phyloP scores from a whole-genome alignment of 176 grass and related monocot genomes.

The Musa troglodytarum region DNA sequence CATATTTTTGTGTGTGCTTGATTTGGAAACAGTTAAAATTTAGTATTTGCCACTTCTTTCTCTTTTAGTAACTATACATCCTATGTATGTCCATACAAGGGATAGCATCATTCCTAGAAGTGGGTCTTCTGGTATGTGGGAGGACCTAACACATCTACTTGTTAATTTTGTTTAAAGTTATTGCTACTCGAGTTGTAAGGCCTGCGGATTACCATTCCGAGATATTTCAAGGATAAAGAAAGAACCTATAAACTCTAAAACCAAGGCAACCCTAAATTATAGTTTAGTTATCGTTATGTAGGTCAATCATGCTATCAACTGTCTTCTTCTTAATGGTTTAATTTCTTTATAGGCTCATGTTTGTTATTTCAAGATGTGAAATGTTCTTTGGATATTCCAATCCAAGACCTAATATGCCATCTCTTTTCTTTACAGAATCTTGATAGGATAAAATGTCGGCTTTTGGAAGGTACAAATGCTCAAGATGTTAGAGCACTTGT shows the following conservation, averaged over 20 bases:
- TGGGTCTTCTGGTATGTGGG: no score
- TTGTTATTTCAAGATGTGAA: background rate
- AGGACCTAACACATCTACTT: no score
- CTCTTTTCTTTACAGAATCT: constrained; percentile 50
- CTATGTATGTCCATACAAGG: no score
- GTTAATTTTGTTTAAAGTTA: no score
- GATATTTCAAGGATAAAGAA: background rate
- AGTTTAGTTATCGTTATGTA: background rate
- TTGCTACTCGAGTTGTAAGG: background rate
- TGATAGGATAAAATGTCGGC: constrained; percentile 96
- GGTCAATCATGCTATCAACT: no score
- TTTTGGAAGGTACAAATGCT: constrained; percentile 97
- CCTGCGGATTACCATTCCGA: background rate
- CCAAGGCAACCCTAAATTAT: background rate
- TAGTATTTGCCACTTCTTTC: no score
- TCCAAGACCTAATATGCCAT: background rate
- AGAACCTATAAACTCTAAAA: background rate
- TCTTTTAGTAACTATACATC: no score
- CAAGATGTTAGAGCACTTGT: constrained; percentile 99
- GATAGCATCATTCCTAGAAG: no score
- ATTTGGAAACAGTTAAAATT: background rate
- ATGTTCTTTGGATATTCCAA: background rate
- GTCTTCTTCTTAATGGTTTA: no score
- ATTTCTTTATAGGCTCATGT: background rate
- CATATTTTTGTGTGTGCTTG: background rate